phyloP scores from a whole-genome alignment of 768 basidiomycete species.

The Pleurotus eryngii region DNA sequence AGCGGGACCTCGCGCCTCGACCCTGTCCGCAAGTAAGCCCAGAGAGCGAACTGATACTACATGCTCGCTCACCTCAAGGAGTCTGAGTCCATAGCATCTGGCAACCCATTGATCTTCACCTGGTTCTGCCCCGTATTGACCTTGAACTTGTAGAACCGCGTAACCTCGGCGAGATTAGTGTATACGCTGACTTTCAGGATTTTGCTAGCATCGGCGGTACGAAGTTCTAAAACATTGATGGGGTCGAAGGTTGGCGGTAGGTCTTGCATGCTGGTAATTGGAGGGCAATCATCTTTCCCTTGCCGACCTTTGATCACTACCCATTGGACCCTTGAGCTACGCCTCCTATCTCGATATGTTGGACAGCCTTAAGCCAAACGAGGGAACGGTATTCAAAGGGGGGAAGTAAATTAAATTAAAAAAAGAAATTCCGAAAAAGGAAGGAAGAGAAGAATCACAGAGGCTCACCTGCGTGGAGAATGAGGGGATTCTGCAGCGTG shows the following conservation, averaged over 20 bases:
- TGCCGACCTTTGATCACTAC: too few species aligned
- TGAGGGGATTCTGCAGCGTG: too few species aligned
- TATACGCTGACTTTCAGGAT: slow-evolving; percentile 33
- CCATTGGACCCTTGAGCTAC: too few species aligned
- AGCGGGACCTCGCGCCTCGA: slow-evolving; percentile 19
- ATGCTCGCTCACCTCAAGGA: slow-evolving; percentile 7
- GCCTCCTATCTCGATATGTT: too few species aligned
- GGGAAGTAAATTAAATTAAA: too few species aligned
- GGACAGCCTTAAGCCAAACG: too few species aligned
- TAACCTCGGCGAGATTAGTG: slow-evolving; percentile 34
- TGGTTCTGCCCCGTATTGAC: slow-evolving; percentile 11
- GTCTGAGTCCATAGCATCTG: slow-evolving; percentile 5
- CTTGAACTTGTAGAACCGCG: slow-evolving; percentile 28
- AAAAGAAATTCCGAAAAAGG: too few species aligned
- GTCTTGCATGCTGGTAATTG: too few species aligned
- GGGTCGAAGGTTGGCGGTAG: slow-evolving; percentile 13
- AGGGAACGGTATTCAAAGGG: too few species aligned
- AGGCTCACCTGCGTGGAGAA: too few species aligned
- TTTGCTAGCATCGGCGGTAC: slow-evolving; percentile 26
- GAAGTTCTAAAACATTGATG: slow-evolving; percentile 19
- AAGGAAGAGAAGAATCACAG: too few species aligned
- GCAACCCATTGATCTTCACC: slow-evolving; percentile 6
- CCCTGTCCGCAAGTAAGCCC: background rate
- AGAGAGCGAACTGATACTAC: background rate
- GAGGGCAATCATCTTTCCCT: too few species aligned